Evolutionary conservation across 257 asterid species (phyloP), one percentile per base, ranked within the genome.

Genomic region (Lantana camara): DNA sequence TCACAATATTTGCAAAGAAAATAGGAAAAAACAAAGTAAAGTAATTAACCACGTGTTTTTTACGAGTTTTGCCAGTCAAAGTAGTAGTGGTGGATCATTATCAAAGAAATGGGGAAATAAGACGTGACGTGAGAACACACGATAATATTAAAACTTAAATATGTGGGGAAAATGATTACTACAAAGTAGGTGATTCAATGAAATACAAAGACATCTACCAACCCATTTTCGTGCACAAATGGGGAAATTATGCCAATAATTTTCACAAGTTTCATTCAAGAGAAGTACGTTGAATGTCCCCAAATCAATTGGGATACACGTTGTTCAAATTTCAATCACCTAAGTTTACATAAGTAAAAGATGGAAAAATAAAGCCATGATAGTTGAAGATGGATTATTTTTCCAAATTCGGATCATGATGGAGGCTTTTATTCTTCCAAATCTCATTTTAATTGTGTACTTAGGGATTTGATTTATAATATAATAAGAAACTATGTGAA

Each of bases 191-290:
- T 19, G 59, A 19, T 32, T 0, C 8, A 12, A 1, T 13, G 14
- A 21, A 40, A 10, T 40, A 66, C 9, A 54, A 66, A 1, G 64
- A 66, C 58, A 44, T 67, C 58, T 56, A 56, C 72, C 72, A 45
- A 44, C 65, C 72, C 72, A 56, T 15, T 44, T 9, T 23, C 9
- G 23, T 13, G 30, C 3, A 30, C 35, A 30, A 3, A 35, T 35
- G 40, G 8, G 3, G n/a, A n/a, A n/a, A n/a, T n/a, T n/a, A n/a
- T n/a, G n/a, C n/a, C n/a, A n/a, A n/a, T 22, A 3, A 29, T 38
- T 17, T 54, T 54, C 8, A 27, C 20, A 7, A 29, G 0, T 15
- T 54, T 27, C 17, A 22, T 14, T 15, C 1, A n/a, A 29, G 16
- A 50, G 3, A 50, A 50, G 34, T 7, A 50, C 57, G 8, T n/a